Evolutionary conservation across 768 basidiomycete species (phyloP), one percentile per base, ranked within the genome.

Genomic region (Glaciozyma antarctica): DNA sequence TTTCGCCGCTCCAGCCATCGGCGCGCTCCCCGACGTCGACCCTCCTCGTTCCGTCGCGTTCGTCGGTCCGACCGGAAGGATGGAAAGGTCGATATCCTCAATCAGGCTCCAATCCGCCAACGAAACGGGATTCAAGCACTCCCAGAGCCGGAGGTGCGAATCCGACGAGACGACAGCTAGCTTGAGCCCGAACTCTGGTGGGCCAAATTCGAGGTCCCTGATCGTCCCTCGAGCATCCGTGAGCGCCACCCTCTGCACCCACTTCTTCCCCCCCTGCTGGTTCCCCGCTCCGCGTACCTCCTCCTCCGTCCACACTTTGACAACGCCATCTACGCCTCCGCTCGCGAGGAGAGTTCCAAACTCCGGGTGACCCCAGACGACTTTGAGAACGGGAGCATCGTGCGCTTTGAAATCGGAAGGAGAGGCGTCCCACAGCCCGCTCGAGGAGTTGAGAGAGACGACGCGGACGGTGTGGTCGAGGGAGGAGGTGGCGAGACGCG

Each of bases 351-450:
- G 83, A 2, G 85, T 83, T 6, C 91, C 93, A 65, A 91, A 92
- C 76, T 92, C 86, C 7, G 94, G 91, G 74, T 93, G 91, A 2
- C 90, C 90, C 88, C 91, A 98, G 60, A 83, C 83, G 19, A 95
- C 72, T 75, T 82, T 86, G 12, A 90, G 84, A 45, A 95, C 81
- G 0, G 93, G 85, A 21, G 91, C 91, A 73, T 94, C 90, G 75
- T 97, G 93, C n/a, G 93, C 94, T 89, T 94, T 72, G 19, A 44
- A 66, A 13, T 59, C 64, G 15, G 38, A 17, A 7, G 41, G 59
- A 22, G 24, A 48, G 45, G 57, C 60, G 41, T 60, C 51, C 61
- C 66, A 64, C 16, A 60, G 63, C 48, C 61, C 61, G 16, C 22
- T 19, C 10, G 16, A 19, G n/a, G 43, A 28, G 2, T 41, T 6